phyloP scores from a whole-genome alignment of 208 protist species.

The Crithidia acanthocephali region DNA sequence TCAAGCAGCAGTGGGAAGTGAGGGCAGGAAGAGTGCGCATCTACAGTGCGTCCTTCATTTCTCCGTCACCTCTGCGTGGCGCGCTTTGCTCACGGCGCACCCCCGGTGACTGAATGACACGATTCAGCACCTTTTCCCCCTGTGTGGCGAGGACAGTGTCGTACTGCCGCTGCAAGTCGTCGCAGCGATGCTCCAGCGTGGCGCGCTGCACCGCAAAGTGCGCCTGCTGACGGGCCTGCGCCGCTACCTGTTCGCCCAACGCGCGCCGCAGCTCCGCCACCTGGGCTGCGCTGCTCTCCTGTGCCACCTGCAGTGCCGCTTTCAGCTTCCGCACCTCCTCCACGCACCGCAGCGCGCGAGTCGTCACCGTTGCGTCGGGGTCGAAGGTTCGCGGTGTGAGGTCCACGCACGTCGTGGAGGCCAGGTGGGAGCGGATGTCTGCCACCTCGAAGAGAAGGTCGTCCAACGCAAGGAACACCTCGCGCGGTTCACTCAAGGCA shows the following conservation, averaged over 20 bases:
- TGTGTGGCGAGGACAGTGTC: not conserved
- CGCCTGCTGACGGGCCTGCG: not conserved
- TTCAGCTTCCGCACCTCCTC: conserved; percentile 29
- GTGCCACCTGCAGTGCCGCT: conserved; percentile 17
- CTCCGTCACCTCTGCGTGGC: not conserved
- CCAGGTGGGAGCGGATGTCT: conserved; percentile 30
- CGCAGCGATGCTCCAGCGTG: conserved; percentile 13
- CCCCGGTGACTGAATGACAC: conserved; percentile 20
- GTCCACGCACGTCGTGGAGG: conserved; percentile 9
- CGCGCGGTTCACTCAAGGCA: conserved; percentile 11
- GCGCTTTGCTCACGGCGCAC: not conserved
- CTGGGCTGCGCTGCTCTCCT: conserved; percentile 18
- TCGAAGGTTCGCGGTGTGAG: conserved; percentile 20
- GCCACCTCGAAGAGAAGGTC: conserved; percentile 36
- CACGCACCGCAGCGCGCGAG: conserved; percentile 24
- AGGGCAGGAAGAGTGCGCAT: too few relatives aligned
- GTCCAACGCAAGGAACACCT: conserved; percentile 29
- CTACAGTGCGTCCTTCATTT: not conserved
- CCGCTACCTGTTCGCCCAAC: conserved; percentile 21
- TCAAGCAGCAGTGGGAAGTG: too few relatives aligned
- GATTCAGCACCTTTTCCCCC: conserved; percentile 14
- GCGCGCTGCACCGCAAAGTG: conserved; percentile 8
- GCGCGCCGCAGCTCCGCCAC: conserved; percentile 29
- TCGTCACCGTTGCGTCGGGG: conserved; percentile 13
- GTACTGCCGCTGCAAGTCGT: conserved; percentile 6